Evolutionary conservation across 805 yeast species (phyloP).

Genomic region (Dipodascus albidus): DNA sequence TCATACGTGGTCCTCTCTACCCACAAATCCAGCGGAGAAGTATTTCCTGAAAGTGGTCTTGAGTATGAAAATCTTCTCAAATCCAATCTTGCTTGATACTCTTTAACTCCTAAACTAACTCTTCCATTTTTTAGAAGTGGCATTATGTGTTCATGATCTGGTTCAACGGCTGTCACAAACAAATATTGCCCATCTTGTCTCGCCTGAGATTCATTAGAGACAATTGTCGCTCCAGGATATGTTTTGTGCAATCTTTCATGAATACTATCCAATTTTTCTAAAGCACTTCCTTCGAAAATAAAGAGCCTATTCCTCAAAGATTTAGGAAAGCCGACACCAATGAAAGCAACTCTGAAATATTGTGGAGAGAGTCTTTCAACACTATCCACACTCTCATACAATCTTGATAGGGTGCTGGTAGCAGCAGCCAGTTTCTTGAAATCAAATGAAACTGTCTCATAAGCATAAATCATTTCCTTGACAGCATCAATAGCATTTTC

Average conservation of each 20-base stretch:
- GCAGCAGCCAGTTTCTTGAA: slow-evolving; percentile 63
- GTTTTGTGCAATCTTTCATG: slow-evolving; percentile 61
- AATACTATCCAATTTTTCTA: slow-evolving; percentile 76
- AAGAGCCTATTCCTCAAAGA: slow-evolving; percentile 65
- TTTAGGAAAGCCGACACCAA: slow-evolving; percentile 77
- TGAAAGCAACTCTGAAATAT: slow-evolving; percentile 65
- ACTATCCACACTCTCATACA: slow-evolving; percentile 59
- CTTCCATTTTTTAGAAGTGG: not conserved
- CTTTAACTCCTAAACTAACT: slow-evolving; percentile 25
- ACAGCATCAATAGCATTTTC: slow-evolving; percentile 74
- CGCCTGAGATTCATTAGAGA: slow-evolving; percentile 48
- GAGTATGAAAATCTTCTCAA: slow-evolving; percentile 58
- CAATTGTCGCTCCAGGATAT: slow-evolving; percentile 72
- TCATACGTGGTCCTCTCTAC: slow-evolving; percentile 80
- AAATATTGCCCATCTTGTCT: slow-evolving; percentile 61
- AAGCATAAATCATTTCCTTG: slow-evolving; percentile 66
- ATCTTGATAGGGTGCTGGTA: slow-evolving; percentile 51
- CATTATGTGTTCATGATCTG: slow-evolving; percentile 28
- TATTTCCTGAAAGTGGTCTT: slow-evolving; percentile 62
- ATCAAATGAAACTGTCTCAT: slow-evolving; percentile 62
- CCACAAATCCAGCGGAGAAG: slow-evolving; percentile 68
- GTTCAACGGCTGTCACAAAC: slow-evolving; percentile 62
- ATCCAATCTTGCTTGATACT: slow-evolving; percentile 65
- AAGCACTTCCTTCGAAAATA: slow-evolving; percentile 77
- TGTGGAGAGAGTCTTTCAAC: slow-evolving; percentile 67